These are phyloP conservation scores for Cladosporium austrohemisphaericum DNA, from an alignment of 2,329 filamentous ascomycete species.

Conservation along the genomic window DNA sequence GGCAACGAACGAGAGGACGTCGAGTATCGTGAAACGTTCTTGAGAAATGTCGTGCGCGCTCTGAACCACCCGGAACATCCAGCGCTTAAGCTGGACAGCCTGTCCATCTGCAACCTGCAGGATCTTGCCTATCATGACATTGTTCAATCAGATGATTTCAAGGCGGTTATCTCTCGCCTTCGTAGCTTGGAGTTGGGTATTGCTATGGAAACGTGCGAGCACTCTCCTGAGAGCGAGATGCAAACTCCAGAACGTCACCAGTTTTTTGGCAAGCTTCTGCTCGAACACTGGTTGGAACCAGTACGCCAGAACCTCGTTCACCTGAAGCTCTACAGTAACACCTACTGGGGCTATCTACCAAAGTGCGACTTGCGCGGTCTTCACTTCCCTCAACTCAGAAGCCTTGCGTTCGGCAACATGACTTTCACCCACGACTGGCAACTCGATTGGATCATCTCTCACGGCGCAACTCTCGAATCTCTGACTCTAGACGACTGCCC, in stretches of 20 bases:
- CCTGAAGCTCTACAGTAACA: slow-evolving; percentile 38
- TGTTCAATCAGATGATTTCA: slow-evolving; percentile 21
- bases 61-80: slow-evolving; percentile 13
- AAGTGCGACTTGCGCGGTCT: slow-evolving; percentile 35
- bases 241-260: slow-evolving; percentile 18
- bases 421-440: slow-evolving; percentile 46
- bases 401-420: slow-evolving; percentile 40
- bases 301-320: slow-evolving; percentile 27
- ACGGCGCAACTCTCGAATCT: slow-evolving; percentile 38
- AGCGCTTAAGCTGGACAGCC: slow-evolving; percentile 14
- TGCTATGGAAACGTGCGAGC: slow-evolving; percentile 21
- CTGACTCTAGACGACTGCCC: slow-evolving; percentile 45
- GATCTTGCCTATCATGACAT: slow-evolving; percentile 16
- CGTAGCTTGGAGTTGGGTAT: slow-evolving; percentile 22
- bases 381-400: slow-evolving; percentile 39
- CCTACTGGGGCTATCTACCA: slow-evolving; percentile 42
- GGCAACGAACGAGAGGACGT: neutral
- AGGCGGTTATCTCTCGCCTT: slow-evolving; percentile 18
- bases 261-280: slow-evolving; percentile 24
- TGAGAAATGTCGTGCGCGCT: neutral
- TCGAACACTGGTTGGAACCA: slow-evolving; percentile 25
- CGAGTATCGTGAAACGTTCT: neutral
- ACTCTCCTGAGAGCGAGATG: slow-evolving; percentile 19
- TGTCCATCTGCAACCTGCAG: slow-evolving; percentile 28
- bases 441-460: slow-evolving; percentile 44